Base-by-base conservation (phyloP, 2,329 filamentous ascomycete genomes). In the Keithomyces neogunnii region DNA sequence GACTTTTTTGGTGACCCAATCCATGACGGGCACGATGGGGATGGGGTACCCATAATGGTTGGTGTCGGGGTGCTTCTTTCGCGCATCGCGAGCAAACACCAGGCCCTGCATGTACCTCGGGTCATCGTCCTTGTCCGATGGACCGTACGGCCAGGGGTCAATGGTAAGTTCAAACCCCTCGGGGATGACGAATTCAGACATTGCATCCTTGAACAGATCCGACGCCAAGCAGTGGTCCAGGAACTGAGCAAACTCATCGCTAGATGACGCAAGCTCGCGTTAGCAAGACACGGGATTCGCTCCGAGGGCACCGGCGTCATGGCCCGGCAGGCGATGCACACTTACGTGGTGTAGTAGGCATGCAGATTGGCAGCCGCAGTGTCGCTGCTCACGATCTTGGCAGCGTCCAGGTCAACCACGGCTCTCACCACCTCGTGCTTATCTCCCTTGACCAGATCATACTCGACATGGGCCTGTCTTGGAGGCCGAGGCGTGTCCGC, bases 111-210 rank as follows among this genome's bases (percentile, higher is more conserved):
- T 74, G 49, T 69, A 70, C 13, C 73, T 69, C 5, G 69, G 67
- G 28, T 66, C 62, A 46, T 72, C 69, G 4, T 70, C 67, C 3
- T 60, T 61, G 51, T 73, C 70, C 1, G 66, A 63, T 2, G 70
- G 71, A 5, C 74, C 74, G 55, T 89, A 89, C 42, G 87, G 88
- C 86, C 86, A 89, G 0, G 78, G 56, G 80, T 76, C 73, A 55
- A 75, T 73, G 39, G 65, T 67, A 48, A 74, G 55, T 47, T 60
- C 56, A 50, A 73, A 73, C 55, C 70, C 69, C 31, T 73, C 66
- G 4, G 75, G 74, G 10, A 78, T 60, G 3, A 60, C 57, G 49
- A 77, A 73, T 56, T 76, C 73, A 28, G 69, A 62, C 60, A 78
- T 63, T 49, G 74, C 74, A 11, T 72, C 63, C 53, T 72, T 67